Conservation (phyloP, 768 basidiomycete species). For the Mrakia blollopis region DNA sequence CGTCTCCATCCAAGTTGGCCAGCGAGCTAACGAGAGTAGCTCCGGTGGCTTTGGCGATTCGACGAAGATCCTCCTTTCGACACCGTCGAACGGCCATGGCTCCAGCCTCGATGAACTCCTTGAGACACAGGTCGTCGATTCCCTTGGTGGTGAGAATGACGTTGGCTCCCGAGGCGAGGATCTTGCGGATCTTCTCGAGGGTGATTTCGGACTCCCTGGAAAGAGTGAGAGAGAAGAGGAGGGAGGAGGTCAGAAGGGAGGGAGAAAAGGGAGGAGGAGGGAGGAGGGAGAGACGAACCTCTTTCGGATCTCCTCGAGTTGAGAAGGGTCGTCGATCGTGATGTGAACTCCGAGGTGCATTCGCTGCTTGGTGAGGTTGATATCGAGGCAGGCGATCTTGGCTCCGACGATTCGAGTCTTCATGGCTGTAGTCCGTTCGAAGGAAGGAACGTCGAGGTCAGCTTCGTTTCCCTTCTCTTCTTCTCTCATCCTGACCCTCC, state of each 20-base stretch:
- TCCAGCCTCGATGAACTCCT: no score
- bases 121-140: no score
- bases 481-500: no score
- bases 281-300: slow-evolving; percentile 52
- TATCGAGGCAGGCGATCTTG: slow-evolving; percentile 97
- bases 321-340: slow-evolving; percentile 90
- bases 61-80: no score
- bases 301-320: slow-evolving; percentile 91
- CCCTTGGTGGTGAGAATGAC: no score
- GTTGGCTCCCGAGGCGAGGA: no score
- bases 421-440: slow-evolving; percentile 63
- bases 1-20: slow-evolving; percentile 91
- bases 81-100: no score
- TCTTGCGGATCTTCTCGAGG: no score
- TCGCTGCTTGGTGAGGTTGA: slow-evolving; percentile 90
- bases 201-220: no score
- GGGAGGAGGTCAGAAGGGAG: no score
- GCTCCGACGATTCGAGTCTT: slow-evolving; percentile 87
- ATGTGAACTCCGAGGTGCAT: slow-evolving; percentile 99
- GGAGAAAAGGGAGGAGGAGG: background rate
- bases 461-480: no score
- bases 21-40: slow-evolving; percentile 89
- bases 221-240: background rate
- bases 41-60: no score
- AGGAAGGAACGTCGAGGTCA: background rate